These are phyloP conservation scores for Chaetoscypha palmicola DNA, from an alignment of 2,329 filamentous ascomycete species.

Conservation along the genomic window DNA sequence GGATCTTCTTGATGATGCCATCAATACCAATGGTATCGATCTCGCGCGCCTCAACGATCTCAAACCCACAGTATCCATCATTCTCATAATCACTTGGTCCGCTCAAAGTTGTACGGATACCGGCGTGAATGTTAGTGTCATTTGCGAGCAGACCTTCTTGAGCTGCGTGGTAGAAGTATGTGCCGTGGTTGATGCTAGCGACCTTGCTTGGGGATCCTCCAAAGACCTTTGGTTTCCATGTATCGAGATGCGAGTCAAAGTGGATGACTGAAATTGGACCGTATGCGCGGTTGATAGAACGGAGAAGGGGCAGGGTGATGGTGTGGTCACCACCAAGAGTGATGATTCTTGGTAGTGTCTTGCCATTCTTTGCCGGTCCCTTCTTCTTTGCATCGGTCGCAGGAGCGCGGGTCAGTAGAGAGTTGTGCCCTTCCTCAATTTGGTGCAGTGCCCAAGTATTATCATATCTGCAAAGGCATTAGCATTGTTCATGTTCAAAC, in stretches of 20 bases:
- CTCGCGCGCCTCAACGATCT: conserved; percentile 70
- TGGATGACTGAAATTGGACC: conserved; percentile 55
- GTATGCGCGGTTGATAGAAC: conserved; percentile 54
- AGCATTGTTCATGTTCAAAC: background rate
- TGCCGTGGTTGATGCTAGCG: conserved; percentile 78
- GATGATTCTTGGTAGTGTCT: conserved; percentile 73
- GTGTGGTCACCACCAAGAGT: conserved; percentile 64
- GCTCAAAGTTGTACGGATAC: conserved; percentile 75
- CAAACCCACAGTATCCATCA: conserved; percentile 77
- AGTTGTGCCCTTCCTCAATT: conserved; percentile 79
- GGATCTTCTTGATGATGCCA: conserved; percentile 73
- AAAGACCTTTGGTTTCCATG: conserved; percentile 80
- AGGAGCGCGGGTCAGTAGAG: conserved; percentile 63
- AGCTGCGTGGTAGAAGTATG: conserved; percentile 79
- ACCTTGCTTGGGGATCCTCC: conserved; percentile 71
- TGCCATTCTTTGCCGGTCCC: conserved; percentile 64
- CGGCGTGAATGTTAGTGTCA: conserved; percentile 81
- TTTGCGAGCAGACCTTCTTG: conserved; percentile 73
- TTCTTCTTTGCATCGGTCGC: conserved; percentile 58
- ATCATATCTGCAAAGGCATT: conserved; percentile 54
- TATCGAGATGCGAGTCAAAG: conserved; percentile 60
- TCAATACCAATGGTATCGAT: conserved; percentile 62
- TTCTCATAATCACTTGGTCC: conserved; percentile 78
- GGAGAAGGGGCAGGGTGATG: conserved; percentile 52
- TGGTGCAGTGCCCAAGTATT: conserved; percentile 75